These are phyloP conservation scores for Pascua sp. DNA, from an alignment of 1,284 basidiomycete species.

Conservation along the genomic window DNA sequence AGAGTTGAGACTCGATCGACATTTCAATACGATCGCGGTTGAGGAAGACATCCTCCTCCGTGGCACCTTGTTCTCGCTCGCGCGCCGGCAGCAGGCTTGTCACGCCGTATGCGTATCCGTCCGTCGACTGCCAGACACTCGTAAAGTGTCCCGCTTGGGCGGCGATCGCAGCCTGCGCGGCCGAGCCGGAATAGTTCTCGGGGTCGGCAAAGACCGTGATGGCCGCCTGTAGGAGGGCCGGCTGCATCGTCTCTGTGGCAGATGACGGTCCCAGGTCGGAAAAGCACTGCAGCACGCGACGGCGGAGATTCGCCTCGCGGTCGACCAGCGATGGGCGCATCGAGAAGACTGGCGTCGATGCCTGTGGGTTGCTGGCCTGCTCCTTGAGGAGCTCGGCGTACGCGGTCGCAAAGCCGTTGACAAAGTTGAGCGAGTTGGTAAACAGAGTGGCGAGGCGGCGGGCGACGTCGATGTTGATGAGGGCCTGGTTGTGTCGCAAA, in stretches of 20 bases:
- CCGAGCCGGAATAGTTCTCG: constrained; percentile 63
- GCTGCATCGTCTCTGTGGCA: constrained; percentile 76
- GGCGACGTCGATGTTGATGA: constrained; percentile 87
- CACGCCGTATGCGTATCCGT: constrained; percentile 90
- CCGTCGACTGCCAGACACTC: constrained; percentile 77
- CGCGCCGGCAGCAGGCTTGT: constrained; percentile 60
- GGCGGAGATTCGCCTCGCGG: constrained; percentile 76
- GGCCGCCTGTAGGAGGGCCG: constrained; percentile 74
- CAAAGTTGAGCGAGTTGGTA: constrained; percentile 84
- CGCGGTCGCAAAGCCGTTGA: constrained; percentile 58
- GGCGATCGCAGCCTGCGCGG: constrained; percentile 87
- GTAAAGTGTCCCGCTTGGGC: constrained; percentile 81
- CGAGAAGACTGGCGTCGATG: constrained; percentile 46
- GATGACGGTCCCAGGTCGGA: constrained; percentile 71
- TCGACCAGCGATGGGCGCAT: constrained; percentile 65
- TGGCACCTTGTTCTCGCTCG: constrained; percentile 33
- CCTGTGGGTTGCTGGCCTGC: constrained; percentile 41
- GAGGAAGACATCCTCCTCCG: constrained; percentile 58
- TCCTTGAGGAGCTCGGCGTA: constrained; percentile 49
- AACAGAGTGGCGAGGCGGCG: constrained; percentile 81
- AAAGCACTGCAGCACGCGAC: constrained; percentile 87
- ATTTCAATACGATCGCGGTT: constrained; percentile 76
- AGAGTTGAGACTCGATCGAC: constrained; percentile 68
- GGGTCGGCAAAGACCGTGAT: constrained; percentile 83
- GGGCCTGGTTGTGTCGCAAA: constrained; percentile 69